Evolutionary conservation across 2,329 filamentous ascomycete species (phyloP).

Genomic region (Fusarium paranaense): DNA sequence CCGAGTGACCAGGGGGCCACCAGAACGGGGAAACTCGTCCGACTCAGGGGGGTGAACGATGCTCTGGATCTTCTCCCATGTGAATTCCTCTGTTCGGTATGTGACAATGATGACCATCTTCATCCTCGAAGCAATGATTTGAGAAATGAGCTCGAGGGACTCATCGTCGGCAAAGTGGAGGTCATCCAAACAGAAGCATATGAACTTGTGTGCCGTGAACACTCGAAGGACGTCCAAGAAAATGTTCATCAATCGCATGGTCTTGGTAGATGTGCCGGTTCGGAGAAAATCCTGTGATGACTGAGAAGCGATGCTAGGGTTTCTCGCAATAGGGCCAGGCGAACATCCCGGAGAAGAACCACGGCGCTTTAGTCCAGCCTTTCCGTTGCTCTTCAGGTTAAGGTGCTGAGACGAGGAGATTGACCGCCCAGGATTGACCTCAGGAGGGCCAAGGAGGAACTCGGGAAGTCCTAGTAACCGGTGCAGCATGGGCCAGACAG

Average conservation of each 20-base stretch:
- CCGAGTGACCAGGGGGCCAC: conserved; percentile 71
- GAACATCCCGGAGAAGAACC: conserved; percentile 63
- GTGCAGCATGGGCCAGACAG: conserved; percentile 74
- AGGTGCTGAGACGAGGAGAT: conserved; percentile 52
- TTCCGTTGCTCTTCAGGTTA: conserved; percentile 45
- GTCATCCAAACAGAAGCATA: conserved; percentile 90
- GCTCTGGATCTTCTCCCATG: conserved; percentile 64
- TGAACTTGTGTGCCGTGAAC: conserved; percentile 85
- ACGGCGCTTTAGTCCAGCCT: conserved; percentile 54
- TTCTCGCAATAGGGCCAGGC: conserved; percentile 50
- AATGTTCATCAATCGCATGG: conserved; percentile 84
- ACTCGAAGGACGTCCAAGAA: conserved; percentile 88
- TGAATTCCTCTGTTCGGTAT: conserved; percentile 74
- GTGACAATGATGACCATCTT: conserved; percentile 87
- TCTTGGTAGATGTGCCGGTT: conserved; percentile 68
- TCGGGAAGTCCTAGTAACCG: conserved; percentile 73
- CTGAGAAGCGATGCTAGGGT: conserved; percentile 57
- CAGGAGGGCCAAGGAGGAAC: conserved; percentile 71
- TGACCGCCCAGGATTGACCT: conserved; percentile 50
- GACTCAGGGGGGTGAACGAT: conserved; percentile 66
- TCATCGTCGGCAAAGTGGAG: conserved; percentile 92
- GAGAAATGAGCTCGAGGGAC: conserved; percentile 83
- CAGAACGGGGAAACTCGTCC: conserved; percentile 61
- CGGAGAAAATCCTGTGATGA: conserved; percentile 71
- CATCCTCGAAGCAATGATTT: conserved; percentile 82